Base-by-base conservation (phyloP, 345 rosid genomes). In the Excoecaria agallocha region DNA sequence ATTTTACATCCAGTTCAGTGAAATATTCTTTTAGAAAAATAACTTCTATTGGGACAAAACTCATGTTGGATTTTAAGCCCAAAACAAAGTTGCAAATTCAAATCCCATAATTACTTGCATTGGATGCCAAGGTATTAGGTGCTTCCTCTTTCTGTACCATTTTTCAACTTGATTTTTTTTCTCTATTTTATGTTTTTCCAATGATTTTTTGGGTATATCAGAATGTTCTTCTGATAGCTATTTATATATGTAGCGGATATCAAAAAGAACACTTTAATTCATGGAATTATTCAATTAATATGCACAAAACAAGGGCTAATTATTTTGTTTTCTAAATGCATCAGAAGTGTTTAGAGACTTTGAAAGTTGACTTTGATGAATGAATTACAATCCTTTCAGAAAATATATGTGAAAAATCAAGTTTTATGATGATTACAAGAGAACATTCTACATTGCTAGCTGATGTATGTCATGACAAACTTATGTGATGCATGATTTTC, bases 71-170 rank as follows among this genome's bases (percentile, higher is more conserved):
- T 41, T 8, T 8, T 41, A 41, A 41, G 8, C 45, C 45, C 45
- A 41, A 41, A 4, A 41, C 45, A 30, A 30, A 41, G 6, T 41
- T 41, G 45, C 3, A 8, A 43, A 43, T 43, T 1, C 48, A 6
- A 6, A 10, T 6, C 10, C 9, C 1, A 43, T 43, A 1, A 5
- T 6, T 43, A 43, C 0, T 43, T 43, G 20, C 45, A 48, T 41
- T 41, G 68, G 68, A 13, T 19, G 41, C 68, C 49, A 64, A 19
- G 30, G 68, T 49, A 19, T 1, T 6, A 0, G 70, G 55, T 11
- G 25, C 6, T 51, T 68, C 15, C 57, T 68, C 60, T 10, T 68
- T 24, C 60, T 30, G 46, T 68, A 20, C 58, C 72, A 68, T 68
- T 52, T 68, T 62, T 15, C 3, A 10, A 9, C 1, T 16, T 30